These are phyloP conservation scores for Closterium sp. DNA, from an alignment of 139 green algal genomes.

Conservation along the genomic window DNA sequence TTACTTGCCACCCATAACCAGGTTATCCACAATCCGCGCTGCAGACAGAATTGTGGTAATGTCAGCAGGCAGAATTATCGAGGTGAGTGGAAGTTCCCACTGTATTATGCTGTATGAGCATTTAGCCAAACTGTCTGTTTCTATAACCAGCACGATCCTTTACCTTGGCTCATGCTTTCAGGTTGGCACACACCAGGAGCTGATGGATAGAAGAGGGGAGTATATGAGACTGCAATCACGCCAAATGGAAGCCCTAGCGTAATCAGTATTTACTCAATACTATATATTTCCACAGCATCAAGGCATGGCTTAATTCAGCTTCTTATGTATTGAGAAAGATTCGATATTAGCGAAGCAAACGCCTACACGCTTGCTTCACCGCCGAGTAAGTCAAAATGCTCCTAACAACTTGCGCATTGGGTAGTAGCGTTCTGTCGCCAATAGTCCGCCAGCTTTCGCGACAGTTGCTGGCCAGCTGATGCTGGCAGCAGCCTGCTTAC, in stretches of 20 bases:
- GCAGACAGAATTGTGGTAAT: conserved; percentile 81
- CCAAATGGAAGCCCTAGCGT: neutral
- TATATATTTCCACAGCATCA: too few relatives aligned
- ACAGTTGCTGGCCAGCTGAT: neutral
- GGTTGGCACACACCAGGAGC: conserved; percentile 58
- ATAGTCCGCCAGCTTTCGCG: too few relatives aligned
- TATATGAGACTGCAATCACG: neutral
- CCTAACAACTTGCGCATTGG: neutral
- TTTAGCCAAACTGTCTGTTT: too few relatives aligned
- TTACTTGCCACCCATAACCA: neutral
- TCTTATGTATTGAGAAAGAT: too few relatives aligned
- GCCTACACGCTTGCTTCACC: too few relatives aligned
- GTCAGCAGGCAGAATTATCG: conserved; percentile 47
- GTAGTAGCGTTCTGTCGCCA: neutral
- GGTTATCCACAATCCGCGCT: conserved; percentile 75
- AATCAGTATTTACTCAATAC: too few relatives aligned
- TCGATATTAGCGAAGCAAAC: too few relatives aligned
- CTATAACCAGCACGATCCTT: neutral
- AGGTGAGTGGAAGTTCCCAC: conserved; percentile 19
- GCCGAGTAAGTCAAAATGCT: neutral
- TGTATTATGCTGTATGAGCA: too few relatives aligned
- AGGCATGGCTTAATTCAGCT: too few relatives aligned
- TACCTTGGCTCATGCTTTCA: conserved; percentile 14
- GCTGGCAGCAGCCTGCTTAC: too few relatives aligned
- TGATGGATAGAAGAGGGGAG: conserved; percentile 27